Conservation (phyloP, 208 protist genomes). For the Leishmania braziliensis region DNA sequence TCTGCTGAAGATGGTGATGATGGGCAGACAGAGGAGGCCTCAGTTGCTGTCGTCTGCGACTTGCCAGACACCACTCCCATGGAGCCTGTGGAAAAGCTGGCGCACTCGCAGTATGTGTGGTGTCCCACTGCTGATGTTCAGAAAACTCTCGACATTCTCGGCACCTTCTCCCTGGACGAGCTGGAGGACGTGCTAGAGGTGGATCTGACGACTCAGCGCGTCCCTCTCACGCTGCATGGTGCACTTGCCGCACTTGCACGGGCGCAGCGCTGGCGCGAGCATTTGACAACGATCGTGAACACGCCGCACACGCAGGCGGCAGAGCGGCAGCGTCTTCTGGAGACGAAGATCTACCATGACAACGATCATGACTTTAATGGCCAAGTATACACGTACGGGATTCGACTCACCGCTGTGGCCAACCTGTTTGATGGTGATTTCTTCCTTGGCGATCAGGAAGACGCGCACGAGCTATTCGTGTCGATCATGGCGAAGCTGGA, state of each 20-base stretch:
- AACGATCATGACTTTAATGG: constrained; percentile 24
- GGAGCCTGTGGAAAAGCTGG: neutral
- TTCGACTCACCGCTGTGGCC: constrained; percentile 34
- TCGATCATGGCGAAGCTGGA: constrained; percentile 63
- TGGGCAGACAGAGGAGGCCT: constrained; percentile 2
- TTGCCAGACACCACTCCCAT: neutral
- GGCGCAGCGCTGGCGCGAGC: constrained; percentile 32
- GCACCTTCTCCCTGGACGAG: constrained; percentile 21
- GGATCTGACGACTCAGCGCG: constrained; percentile 3
- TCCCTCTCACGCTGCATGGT: constrained; percentile 29
- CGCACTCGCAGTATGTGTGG: constrained; percentile 1
- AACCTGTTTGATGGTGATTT: constrained; percentile 50
- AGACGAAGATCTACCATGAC: constrained; percentile 21
- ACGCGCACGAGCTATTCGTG: constrained; percentile 85
- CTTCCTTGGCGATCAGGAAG: constrained; percentile 79
- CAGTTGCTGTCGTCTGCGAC: constrained; percentile 7
- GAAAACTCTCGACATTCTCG: constrained; percentile 13
- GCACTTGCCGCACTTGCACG: constrained; percentile 24
- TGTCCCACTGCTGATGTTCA: constrained; percentile 5
- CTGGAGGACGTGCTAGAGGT: constrained; percentile 20
- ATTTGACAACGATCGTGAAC: constrained; percentile 25
- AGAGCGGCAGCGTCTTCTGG: constrained; percentile 20
- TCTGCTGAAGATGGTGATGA: neutral
- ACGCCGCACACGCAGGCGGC: neutral
- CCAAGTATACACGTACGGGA: constrained; percentile 25